Base-by-base conservation (phyloP, 495 filamentous ascomycete genomes). In the Delitschia confertaspora region DNA sequence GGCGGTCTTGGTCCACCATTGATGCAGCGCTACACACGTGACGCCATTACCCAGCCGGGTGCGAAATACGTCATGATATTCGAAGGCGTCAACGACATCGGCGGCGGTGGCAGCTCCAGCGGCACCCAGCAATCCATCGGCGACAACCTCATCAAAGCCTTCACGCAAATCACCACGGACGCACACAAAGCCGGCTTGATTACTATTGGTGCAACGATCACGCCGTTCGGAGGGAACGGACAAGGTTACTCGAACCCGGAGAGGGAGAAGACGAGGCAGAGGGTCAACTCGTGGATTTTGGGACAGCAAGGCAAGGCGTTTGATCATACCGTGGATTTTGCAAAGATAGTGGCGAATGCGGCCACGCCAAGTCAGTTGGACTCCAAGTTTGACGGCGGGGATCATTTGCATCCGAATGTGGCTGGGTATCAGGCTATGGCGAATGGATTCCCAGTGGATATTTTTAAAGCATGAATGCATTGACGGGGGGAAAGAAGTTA, bases 11-110 rank as follows among this genome's bases (percentile, higher is more conserved):
- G 82, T 4, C 79, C 80, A 1, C 71, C 72, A 14, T 65, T 76
- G 0, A 55, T 82, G 22, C 60, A 62, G 31, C 74, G 82, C 0
- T 66, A 81, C 48, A 72, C 80, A 51, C 69, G 80, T 10, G 82
- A 86, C 55, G 69, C 76, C 2, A 58, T 86, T 13, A 50, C 66
- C 0, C 70, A 72, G 6, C 62, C 70, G 1, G 72, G 72, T 2
- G 69, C 78, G 3, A 66, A 65, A 49, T 82, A 75, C 47, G 73
- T 72, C 21, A 71, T 85, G 62, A 71, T 85, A 22, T 85, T 85
- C 61, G 73, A 79, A 58, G 81, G 80, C 10, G 76, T 83, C 19
- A 87, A 85, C 58, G 82, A 85, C 58, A 80, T 82, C 32, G 79
- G 79, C 30, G 58, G 58, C 4, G 73, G 65, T 0, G 64, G 58